Conservation (phyloP, 371 early-diverging fungal genomes). For the Lichtheimia hyalospora region DNA sequence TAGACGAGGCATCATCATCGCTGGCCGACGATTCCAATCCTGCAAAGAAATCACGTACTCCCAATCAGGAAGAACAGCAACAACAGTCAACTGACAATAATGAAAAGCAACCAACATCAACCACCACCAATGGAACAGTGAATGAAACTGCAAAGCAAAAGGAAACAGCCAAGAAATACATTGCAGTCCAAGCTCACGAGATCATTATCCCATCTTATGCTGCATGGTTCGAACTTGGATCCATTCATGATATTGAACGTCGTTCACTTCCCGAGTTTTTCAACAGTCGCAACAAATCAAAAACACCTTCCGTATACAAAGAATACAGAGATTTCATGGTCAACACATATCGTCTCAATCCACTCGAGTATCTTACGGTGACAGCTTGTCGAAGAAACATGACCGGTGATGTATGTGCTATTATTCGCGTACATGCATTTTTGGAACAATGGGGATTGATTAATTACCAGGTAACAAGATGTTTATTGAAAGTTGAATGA, state of each 20-base stretch:
- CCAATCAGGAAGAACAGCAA: background rate
- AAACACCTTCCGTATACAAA: slow-evolving; percentile 90
- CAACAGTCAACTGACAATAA: slow-evolving; percentile 9
- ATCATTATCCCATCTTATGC: slow-evolving; percentile 89
- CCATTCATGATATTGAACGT: slow-evolving; percentile 87
- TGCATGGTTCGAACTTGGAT: slow-evolving; percentile 89
- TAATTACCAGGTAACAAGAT: slow-evolving; percentile 88
- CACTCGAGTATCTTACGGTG: slow-evolving; percentile 92
- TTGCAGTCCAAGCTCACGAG: slow-evolving; percentile 78
- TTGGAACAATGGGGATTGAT: slow-evolving; percentile 99
- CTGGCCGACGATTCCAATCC: slow-evolving; percentile 8
- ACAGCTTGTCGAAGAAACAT: slow-evolving; percentile 95
- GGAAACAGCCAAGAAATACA: slow-evolving; percentile 64
- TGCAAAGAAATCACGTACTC: slow-evolving; percentile 15
- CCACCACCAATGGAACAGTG: slow-evolving; percentile 14
- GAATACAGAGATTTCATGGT: slow-evolving; percentile 98
- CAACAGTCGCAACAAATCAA: slow-evolving; percentile 85
- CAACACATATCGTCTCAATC: slow-evolving; percentile 94
- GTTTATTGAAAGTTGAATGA: slow-evolving; percentile 37
- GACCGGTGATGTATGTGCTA: slow-evolving; percentile 96
- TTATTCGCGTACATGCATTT: slow-evolving; percentile 96
- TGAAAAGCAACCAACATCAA: slow-evolving; percentile 17
- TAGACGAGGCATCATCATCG: slow-evolving; percentile 18
- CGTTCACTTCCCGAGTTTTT: slow-evolving; percentile 96
- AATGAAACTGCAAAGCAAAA: slow-evolving; percentile 32